Base-by-base conservation (phyloP, 1,284 basidiomycete genomes). In the Ustilago loliicola region DNA sequence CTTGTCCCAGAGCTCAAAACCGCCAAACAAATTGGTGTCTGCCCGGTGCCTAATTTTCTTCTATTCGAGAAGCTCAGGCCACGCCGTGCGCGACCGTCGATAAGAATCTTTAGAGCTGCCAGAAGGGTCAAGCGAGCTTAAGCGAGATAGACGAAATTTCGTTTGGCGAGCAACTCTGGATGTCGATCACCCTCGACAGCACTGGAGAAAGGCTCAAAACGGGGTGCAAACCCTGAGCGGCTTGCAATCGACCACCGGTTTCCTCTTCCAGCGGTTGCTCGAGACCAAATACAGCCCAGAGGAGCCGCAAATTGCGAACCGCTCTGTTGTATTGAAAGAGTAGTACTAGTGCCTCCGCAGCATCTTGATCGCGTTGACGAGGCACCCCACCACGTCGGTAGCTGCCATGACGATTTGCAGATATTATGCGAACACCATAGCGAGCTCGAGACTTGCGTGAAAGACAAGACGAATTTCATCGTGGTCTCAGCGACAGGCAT, bases 21-120 rank as follows among this genome's bases (percentile, higher is more conserved):
- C 59, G 50, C 48, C 59, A 61, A 61, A 61, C 59, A 61, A 50
- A 52, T 19, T 2, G 7, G 59, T 61, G 29, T 48, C 42, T 58
- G 56, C 56, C 29, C 21, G 6, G 50, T 29, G 27, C 15, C 27
- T 32, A 6, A 9, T 5, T 38, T 10, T 15, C 29, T 19, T n/a
- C 9, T 5, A 2, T 52, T 32, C 27, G 11, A 52, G 50, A 52
- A 52, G 50, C 27, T 52, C 19, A 17, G 9, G 15, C 21, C 21
- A 11, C 19, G 23, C 4, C 23, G 15, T 50, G 23, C 19, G 45
- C 48, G 48, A 51, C 10, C 25, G 23, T 19, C 40, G n/a, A 42
- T 10, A n/a, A 2, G 27, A 38, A 11, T 38, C 36, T 38, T 17
- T 23, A 19, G 13, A 11, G 27, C 27, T 30, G 50, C 50, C 30